Evolutionary conservation across 2,329 filamentous ascomycete species (phyloP).

Genomic region (Sporothrix pallida): DNA sequence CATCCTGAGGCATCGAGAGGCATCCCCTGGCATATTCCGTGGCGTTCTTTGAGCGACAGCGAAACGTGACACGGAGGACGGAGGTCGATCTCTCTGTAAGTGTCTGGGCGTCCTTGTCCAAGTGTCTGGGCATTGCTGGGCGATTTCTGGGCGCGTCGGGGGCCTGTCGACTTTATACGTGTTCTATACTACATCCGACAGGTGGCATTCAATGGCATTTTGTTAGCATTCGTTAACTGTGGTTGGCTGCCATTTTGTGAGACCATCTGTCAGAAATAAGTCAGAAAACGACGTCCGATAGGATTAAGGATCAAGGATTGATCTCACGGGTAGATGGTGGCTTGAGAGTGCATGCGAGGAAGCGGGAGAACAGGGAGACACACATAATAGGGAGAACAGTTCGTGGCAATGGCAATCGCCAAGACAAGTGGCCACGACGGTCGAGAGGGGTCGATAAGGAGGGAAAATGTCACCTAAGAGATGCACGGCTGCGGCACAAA

Average conservation of each 20-base stretch:
- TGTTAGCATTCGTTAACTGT: too few species aligned
- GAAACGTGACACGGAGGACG: slow-evolving; percentile 6
- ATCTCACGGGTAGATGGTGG: too few species aligned
- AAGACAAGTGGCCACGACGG: background rate
- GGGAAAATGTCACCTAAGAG: background rate
- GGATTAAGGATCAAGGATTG: too few species aligned
- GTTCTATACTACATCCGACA: background rate
- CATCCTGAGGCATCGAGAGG: background rate
- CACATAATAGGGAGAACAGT: background rate
- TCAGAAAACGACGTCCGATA: too few species aligned
- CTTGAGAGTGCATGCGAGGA: too few species aligned
- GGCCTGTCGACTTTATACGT: background rate
- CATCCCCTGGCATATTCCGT: too few species aligned
- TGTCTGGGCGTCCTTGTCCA: background rate
- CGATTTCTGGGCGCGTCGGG: background rate
- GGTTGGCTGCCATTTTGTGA: too few species aligned
- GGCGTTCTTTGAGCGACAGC: background rate
- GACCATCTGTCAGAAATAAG: too few species aligned
- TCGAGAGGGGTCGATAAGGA: slow-evolving; percentile 2
- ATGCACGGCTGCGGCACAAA: background rate
- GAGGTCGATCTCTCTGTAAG: background rate
- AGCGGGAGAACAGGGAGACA: background rate
- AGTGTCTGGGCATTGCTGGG: background rate
- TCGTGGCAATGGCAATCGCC: background rate
- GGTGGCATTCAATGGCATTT: background rate